phyloP scores from a whole-genome alignment of 345 rosid genomes.

The Ceriops zippeliana region DNA sequence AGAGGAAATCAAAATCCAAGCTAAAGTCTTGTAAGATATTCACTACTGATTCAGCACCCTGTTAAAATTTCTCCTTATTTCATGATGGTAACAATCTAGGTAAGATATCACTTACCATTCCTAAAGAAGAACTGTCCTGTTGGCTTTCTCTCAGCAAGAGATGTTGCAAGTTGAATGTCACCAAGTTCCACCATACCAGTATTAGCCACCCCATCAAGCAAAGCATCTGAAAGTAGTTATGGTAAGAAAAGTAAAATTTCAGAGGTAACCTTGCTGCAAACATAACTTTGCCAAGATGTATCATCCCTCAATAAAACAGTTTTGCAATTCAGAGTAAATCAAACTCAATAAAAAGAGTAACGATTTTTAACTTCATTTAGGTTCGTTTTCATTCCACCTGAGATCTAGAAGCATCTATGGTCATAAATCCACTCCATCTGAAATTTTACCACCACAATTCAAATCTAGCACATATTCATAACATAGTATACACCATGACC shows the following conservation, averaged over 20 bases:
- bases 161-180: conserved; percentile 56
- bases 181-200: conserved; percentile 76
- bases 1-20: too few species aligned
- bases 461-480: too few species aligned
- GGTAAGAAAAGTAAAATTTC: conserved; percentile 1
- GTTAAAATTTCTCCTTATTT: neutral
- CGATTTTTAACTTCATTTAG: neutral
- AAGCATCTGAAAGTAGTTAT: conserved; percentile 42
- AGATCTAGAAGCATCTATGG: too few species aligned
- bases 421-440: too few species aligned
- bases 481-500: too few species aligned
- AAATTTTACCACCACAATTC: too few species aligned
- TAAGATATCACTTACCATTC: conserved; percentile 48
- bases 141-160: conserved; percentile 81
- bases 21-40: neutral
- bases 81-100: neutral
- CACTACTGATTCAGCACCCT: neutral
- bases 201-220: conserved; percentile 76
- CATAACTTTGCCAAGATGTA: neutral
- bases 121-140: conserved; percentile 66
- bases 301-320: neutral
- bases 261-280: conserved; percentile 1
- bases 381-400: too few species aligned
- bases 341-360: neutral
- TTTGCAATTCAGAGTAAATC: neutral